phyloP scores from a whole-genome alignment of 2,329 filamentous ascomycete genomes.

The Pseudocercospora crystallina region DNA sequence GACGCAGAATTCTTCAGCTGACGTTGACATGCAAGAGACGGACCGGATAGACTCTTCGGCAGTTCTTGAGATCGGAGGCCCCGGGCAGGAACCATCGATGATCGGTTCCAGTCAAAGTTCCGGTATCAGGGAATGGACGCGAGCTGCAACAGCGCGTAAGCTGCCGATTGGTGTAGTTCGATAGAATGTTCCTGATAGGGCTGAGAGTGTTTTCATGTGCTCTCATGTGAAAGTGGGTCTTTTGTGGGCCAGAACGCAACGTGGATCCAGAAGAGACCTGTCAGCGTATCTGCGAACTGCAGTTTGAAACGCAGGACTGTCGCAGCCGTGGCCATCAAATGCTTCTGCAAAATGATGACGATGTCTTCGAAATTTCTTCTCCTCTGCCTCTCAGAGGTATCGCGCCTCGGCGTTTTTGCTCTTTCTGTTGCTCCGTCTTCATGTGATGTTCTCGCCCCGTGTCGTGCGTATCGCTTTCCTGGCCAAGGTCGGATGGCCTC shows the following conservation, averaged over 20 bases:
- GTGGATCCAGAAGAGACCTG: background rate
- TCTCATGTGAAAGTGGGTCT: constrained; percentile 10
- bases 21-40: constrained; percentile 6
- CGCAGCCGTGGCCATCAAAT: too few relatives aligned
- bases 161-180: constrained; percentile 23
- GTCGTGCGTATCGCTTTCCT: too few relatives aligned
- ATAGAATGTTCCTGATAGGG: constrained; percentile 9
- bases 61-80: too few relatives aligned
- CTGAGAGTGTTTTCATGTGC: constrained; percentile 1
- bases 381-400: too few relatives aligned
- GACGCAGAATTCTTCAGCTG: background rate
- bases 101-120: too few relatives aligned
- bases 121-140: constrained; percentile 14
- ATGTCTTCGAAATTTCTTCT: too few relatives aligned
- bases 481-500: background rate
- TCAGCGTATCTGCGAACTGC: background rate
- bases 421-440: too few relatives aligned
- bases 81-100: too few relatives aligned
- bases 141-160: constrained; percentile 11
- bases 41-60: too few relatives aligned
- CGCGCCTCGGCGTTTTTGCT: too few relatives aligned
- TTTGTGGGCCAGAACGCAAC: background rate
- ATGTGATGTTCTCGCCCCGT: too few relatives aligned
- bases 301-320: background rate
- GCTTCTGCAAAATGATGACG: too few relatives aligned